Percentiles rank a stretch among this genome's conserved stretches.
These are phyloP conservation scores for Lecanicillium sp. DNA, from an alignment of 2,329 filamentous ascomycete species.

Conservation along the genomic window DNA sequence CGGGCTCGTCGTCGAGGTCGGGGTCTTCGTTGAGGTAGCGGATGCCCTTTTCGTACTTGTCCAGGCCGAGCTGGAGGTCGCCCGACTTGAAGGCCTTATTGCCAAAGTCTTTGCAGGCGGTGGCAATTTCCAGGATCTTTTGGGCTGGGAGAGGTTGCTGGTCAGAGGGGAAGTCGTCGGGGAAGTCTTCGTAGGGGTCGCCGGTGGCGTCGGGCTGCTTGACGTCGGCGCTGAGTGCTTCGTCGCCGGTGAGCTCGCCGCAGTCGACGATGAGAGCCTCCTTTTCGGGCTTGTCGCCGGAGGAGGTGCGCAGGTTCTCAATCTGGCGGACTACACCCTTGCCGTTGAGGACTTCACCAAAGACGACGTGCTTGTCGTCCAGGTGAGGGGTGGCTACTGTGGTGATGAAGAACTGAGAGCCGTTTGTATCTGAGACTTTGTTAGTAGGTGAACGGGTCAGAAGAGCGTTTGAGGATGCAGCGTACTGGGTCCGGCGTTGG, in stretches of 20 bases:
- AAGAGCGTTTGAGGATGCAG: constrained; percentile 13
- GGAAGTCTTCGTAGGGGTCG: constrained; percentile 92
- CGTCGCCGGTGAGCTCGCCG: constrained; percentile 71
- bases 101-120: constrained; percentile 82
- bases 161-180: constrained; percentile 63
- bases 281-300: constrained; percentile 67
- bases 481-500: constrained; percentile 85
- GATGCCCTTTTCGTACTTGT: constrained; percentile 91
- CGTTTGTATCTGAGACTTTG: constrained; percentile 65
- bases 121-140: constrained; percentile 69
- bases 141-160: constrained; percentile 55
- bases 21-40: constrained; percentile 84
- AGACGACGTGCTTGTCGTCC: constrained; percentile 95
- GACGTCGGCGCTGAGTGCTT: constrained; percentile 56
- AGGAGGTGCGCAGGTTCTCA: constrained; percentile 70
- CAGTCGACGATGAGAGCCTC: constrained; percentile 74
- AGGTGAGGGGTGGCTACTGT: constrained; percentile 92
- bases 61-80: constrained; percentile 61
- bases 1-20: constrained; percentile 61
- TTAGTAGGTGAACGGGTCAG: constrained; percentile 3
- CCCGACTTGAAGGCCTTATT: constrained; percentile 85
- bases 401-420: constrained; percentile 96
- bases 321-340: constrained; percentile 87
- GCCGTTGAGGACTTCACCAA: constrained; percentile 86
- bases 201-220: constrained; percentile 72